Evolutionary conservation across 2,329 filamentous ascomycete species (phyloP), one percentile per base, ranked within the genome.

Genomic region (Colletotrichum orchidophilum): DNA sequence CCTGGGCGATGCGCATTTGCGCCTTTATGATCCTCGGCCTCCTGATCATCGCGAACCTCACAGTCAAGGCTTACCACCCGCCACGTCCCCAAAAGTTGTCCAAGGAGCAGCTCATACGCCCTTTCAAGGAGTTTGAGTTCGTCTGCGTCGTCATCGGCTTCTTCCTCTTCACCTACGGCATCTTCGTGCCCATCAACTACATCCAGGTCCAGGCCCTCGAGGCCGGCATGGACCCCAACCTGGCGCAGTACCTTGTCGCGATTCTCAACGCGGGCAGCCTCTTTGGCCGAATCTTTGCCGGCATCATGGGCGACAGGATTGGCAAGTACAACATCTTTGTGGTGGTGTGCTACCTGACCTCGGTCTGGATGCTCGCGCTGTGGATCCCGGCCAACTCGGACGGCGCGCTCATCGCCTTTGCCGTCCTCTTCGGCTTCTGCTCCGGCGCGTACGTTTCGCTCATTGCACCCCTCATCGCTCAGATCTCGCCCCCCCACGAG

Each of bases 401-500:
- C 21, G 66, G 73, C 13, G 75, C 76, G 12, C 71, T 81, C n/a
- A 78, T 84, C 39, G 79, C 78, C 1, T 85, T 84, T 71, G 78
- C 83, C 0, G 77, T 80, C 5, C 75, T 84, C 18, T 85, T 83
- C 52, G 84, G 83, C 31, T 83, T 83, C 78, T 80, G 76, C 63
- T 84, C 82, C 0, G 83, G 83, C 24, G 82, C 82, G 18, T 83
- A 82, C 66, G 76, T 84, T 18, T 80, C 81, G 11, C 75, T 85
- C 4, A 76, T 81, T 12, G 77, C 79, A 8, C 79, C 82, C 1
- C 78, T 85, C 1, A 76, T 83, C 5, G 80, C 79, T 1, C 87
- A 91, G 73, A 87, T 92, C 70, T 87, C 86, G 1, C 86, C 88
- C 39, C 80, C 87, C 64, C 79, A 82, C 2, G 83, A 89, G 75